Conservation (phyloP, 768 basidiomycete genomes). For the Pleurotus tuoliensis region DNA sequence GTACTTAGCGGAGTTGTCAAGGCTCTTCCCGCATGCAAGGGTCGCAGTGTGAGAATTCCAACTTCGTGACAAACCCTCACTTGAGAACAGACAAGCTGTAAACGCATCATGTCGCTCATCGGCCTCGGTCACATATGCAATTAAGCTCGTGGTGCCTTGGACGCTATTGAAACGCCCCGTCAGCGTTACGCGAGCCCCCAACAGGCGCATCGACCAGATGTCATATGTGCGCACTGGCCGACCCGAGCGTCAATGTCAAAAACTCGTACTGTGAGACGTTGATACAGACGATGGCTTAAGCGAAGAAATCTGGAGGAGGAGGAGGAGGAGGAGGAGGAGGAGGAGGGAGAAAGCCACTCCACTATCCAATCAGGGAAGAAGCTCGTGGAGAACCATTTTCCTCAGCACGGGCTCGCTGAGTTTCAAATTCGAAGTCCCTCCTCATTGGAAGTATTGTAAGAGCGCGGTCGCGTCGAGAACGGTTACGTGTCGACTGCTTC, state of each 20-base stretch:
- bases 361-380: neutral
- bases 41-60: neutral
- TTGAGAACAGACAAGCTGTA: neutral
- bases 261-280: neutral
- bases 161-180: neutral
- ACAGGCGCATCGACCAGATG: too few species aligned
- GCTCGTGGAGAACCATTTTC: neutral
- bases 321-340: too few species aligned
- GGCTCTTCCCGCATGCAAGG: neutral
- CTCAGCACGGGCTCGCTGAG: neutral
- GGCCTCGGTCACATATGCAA: constrained; percentile 1
- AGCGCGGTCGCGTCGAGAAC: neutral
- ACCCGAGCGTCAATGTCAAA: constrained; percentile 2
- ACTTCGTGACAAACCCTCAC: constrained; percentile 1
- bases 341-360: neutral
- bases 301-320: too few species aligned
- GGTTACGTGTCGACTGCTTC: too few species aligned
- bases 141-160: too few species aligned
- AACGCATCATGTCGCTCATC: neutral
- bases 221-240: neutral
- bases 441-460: neutral
- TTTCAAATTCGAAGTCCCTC: neutral
- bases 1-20: constrained; percentile 2
- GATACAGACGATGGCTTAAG: too few species aligned
- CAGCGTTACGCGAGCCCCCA: neutral